Evolutionary conservation across 78 protist genomes (phyloP), one percentile per base, ranked within the genome.

Genomic region (Blattamonas nauphoetae): DNA sequence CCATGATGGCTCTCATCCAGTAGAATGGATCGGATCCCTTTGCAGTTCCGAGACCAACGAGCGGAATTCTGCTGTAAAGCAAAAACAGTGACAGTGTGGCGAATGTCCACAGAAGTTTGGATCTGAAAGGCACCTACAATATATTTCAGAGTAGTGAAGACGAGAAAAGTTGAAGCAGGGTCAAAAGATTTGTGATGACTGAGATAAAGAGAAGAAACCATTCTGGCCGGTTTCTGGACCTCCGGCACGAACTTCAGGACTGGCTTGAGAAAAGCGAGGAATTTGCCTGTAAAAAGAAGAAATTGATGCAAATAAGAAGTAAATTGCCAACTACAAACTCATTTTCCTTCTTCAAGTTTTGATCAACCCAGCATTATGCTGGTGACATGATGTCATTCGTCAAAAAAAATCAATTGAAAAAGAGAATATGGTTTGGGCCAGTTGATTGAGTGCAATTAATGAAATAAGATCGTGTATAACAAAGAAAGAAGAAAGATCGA

Each of bases 1-100:
- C 99, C 80, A 97, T 91, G 79, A 98, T 93, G 45, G 95, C 98
- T 33, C 99, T 97, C 92, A 95, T 88, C 99, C 99, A 97, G 92
- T 96, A 98, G 95, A 96, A 94, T 41, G 99, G 99, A 86, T 98
- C 99, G 21, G 96, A 86, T 29, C 88, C 38, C 83, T 94, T 95
- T 91, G 91, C 84, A 0, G 86, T 46, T 11, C 46, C 63, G 42
- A 92, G 87, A 0, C 99, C 99, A 81, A 93, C 96, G 2, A 98
- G 92, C 43, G 99, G 99, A 44, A 98, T 91, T 88, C 98, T 99
- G 92, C 96, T 93, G 92, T 97, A 95, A 42, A 98, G 97, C 41
- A 98, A 94, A 93, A 94, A 98, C 89, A 97, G 93, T 91, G 97
- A 91, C 64, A 98, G 93, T 41, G 38, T 36, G 36, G 71, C 4